Evolutionary conservation across 345 rosid genomes (phyloP).

Genomic region (Rhizophora mangle): DNA sequence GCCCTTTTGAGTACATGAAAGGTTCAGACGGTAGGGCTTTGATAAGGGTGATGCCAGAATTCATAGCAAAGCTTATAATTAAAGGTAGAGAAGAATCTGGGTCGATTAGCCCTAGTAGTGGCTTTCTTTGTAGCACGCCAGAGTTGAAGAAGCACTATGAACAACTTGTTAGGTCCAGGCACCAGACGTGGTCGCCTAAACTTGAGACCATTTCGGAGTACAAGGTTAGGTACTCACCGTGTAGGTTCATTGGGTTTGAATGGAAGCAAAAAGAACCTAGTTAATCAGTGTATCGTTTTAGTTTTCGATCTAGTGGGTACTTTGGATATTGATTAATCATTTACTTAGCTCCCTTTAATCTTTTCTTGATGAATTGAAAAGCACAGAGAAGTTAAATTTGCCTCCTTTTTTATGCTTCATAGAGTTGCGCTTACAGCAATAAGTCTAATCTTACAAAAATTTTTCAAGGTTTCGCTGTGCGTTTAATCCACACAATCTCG

Average conservation of each 20-base stretch:
- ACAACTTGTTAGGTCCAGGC: slow-evolving; percentile 63
- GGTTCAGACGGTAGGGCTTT: slow-evolving; percentile 19
- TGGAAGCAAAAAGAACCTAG: slow-evolving; percentile 39
- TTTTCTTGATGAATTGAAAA: too few relatives aligned
- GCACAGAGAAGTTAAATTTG: too few relatives aligned
- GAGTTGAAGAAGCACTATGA: slow-evolving; percentile 87
- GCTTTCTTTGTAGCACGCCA: slow-evolving; percentile 75
- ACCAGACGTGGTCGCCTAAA: slow-evolving; percentile 79
- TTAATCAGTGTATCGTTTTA: not conserved
- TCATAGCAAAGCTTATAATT: slow-evolving; percentile 14
- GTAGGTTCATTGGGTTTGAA: slow-evolving; percentile 49
- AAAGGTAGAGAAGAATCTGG: slow-evolving; percentile 3
- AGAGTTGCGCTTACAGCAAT: too few relatives aligned
- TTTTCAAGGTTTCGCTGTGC: too few relatives aligned
- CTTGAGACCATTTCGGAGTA: slow-evolving; percentile 76
- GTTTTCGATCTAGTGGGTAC: too few relatives aligned
- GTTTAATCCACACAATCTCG: too few relatives aligned
- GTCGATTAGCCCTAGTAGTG: slow-evolving; percentile 6
- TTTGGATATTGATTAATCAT: too few relatives aligned
- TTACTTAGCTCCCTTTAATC: too few relatives aligned
- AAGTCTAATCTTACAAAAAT: too few relatives aligned
- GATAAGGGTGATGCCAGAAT: slow-evolving; percentile 27
- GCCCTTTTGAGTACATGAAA: slow-evolving; percentile 22
- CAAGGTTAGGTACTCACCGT: slow-evolving; percentile 65
- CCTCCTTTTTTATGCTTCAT: too few relatives aligned